A percentile compares a stretch with the other conserved stretches of the same genome.
Evolutionary conservation across 2,329 filamentous ascomycete species (phyloP).

Genomic region (Alternaria sp.): DNA sequence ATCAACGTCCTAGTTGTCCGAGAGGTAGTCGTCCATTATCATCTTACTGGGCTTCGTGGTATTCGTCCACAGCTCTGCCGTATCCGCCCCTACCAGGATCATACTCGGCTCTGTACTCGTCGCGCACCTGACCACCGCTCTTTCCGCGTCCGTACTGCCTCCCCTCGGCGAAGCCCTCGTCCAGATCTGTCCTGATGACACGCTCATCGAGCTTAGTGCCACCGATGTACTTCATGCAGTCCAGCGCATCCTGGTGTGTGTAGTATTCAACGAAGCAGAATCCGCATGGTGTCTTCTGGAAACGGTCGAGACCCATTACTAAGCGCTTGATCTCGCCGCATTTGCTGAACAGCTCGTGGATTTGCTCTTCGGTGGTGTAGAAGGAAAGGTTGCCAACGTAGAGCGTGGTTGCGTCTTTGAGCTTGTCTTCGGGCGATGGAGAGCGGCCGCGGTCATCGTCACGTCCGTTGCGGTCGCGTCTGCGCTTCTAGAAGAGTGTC

Average conservation of each 20-base stretch:
- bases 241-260: slow-evolving; percentile 93
- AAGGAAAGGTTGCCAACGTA: slow-evolving; percentile 99
- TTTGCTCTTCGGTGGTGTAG: slow-evolving; percentile 98
- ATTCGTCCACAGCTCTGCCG: slow-evolving; percentile 67
- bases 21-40: background rate
- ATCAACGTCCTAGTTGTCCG: background rate
- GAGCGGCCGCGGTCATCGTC: slow-evolving; percentile 60
- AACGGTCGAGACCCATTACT: slow-evolving; percentile 96
- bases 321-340: slow-evolving; percentile 97
- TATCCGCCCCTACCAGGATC: slow-evolving; percentile 93
- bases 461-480: slow-evolving; percentile 65
- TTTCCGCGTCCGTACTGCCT: slow-evolving; percentile 95
- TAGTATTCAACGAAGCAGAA: slow-evolving; percentile 99
- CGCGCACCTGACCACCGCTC: slow-evolving; percentile 93
- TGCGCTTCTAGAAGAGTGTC: slow-evolving; percentile 67
- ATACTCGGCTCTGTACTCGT: slow-evolving; percentile 97
- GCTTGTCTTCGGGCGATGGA: slow-evolving; percentile 74
- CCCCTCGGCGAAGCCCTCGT: slow-evolving; percentile 94
- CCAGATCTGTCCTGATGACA: slow-evolving; percentile 92
- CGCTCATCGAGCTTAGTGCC: slow-evolving; percentile 98
- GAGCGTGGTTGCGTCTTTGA: slow-evolving; percentile 88
- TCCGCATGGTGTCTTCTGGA: slow-evolving; percentile 96
- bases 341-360: slow-evolving; percentile 94
- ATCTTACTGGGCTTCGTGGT: slow-evolving; percentile 32
- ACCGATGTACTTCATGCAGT: slow-evolving; percentile 98